Evolutionary conservation across 2,329 filamentous ascomycete genomes (phyloP), one percentile per base, ranked within the genome.

Genomic region (Cadophora sp.): DNA sequence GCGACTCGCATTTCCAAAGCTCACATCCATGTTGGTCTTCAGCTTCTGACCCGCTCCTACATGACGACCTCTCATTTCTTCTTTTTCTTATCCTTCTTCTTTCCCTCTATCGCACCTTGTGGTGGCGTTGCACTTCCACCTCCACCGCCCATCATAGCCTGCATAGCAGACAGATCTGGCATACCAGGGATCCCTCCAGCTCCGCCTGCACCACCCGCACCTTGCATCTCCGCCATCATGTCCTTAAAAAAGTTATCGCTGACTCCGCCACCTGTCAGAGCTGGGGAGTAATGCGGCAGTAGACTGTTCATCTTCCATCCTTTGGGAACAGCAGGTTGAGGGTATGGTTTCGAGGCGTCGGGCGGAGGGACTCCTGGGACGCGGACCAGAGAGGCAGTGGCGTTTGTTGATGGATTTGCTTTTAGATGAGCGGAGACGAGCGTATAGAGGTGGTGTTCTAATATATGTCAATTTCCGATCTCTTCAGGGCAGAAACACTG

Each of bases 241-340:
- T 97, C 94, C 83, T 96, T 93, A 77, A 98, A 89, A 70, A 97
- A 88, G 77, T 98, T 97, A 80, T 99, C 96, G 70, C 89, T 94
- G 12, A 98, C 93, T 43, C 96, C 96, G 12, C 96, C 96, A 9
- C 96, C 96, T 64, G 92, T 96, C 81, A 98, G 87, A 22, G 94
- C 96, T 0, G 94, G 90, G 71, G 92, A 97, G 77, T 97, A 91
- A 72, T 97, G 89, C 26, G 96, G 96, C 73, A 99, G 78, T 68
- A 97, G 89, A 68, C 87, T 89, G 70, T 89, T 89, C 80, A 98
- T 91, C 83, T 97, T 97, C 93, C 94, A 97, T 46, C 95, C 95
- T 64, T 92, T 86, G 22, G 96, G 96, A 63, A 93, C 88, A 6
- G 89, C 88, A 3, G 91, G 91, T 66, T 88, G 84, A 24, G 92